phyloP scores from a whole-genome alignment of 805 yeast species.

The Phaffomyces thermotolerans region DNA sequence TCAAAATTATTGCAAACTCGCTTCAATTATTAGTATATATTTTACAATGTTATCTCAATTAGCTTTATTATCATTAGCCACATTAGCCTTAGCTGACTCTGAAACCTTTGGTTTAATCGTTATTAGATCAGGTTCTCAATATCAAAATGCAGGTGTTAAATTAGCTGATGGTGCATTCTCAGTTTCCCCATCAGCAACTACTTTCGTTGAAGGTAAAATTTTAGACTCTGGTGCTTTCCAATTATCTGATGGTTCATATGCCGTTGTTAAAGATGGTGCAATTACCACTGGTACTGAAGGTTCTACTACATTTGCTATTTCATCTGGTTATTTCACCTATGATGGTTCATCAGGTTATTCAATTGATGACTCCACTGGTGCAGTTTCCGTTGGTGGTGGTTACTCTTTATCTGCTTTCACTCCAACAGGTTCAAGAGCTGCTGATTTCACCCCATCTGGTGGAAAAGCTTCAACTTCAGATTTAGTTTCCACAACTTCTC shows the following conservation, averaged over 20 bases:
- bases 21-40: neutral
- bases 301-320: constrained; percentile 33
- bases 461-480: constrained; percentile 3
- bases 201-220: constrained; percentile 27
- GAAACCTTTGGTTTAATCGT: constrained; percentile 28
- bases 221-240: constrained; percentile 12
- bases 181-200: constrained; percentile 15
- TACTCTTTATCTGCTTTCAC: constrained; percentile 18
- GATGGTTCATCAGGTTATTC: constrained; percentile 30
- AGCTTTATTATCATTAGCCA: constrained; percentile 22
- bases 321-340: constrained; percentile 30
- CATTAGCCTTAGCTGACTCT: constrained; percentile 31
- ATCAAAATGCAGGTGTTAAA: constrained; percentile 26
- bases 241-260: constrained; percentile 24
- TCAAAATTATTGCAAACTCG: neutral
- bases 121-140: constrained; percentile 29
- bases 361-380: constrained; percentile 25
- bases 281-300: constrained; percentile 25
- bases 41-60: constrained; percentile 9
- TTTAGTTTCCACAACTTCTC: constrained; percentile 8
- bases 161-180: constrained; percentile 13
- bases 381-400: neutral
- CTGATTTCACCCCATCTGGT: constrained; percentile 19
- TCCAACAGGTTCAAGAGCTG: constrained; percentile 19
- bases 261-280: constrained; percentile 21